phyloP scores from a whole-genome alignment of 768 basidiomycete genomes.

The Gloeostereum incarnatum region DNA sequence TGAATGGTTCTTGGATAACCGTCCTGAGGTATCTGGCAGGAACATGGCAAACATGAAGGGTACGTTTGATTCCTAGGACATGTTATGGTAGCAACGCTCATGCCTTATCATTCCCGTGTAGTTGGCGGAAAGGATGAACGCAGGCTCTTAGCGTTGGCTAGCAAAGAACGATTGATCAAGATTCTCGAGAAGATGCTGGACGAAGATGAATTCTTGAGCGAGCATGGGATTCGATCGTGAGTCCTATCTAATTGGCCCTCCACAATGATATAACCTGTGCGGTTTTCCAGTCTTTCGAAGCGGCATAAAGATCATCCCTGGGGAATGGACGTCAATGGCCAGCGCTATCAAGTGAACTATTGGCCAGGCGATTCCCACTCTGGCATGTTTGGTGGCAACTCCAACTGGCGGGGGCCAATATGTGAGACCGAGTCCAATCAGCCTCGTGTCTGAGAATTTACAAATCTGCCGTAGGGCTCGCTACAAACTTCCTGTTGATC shows the following conservation, averaged over 20 bases:
- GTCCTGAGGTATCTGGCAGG: constrained; percentile 77
- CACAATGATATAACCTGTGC: background rate
- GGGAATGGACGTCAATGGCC: constrained; percentile 90
- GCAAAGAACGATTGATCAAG: constrained; percentile 79
- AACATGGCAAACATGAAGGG: constrained; percentile 98
- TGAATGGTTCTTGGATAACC: constrained; percentile 97
- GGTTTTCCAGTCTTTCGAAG: constrained; percentile 62
- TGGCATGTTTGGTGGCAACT: constrained; percentile 98
- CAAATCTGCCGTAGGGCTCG: constrained; percentile 60
- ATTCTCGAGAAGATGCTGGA: constrained; percentile 97
- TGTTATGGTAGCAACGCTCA: background rate
- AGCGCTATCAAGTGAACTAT: constrained; percentile 87
- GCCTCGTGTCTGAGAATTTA: background rate
- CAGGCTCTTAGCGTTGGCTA: constrained; percentile 79
- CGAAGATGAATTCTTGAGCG: constrained; percentile 93
- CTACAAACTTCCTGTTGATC: constrained; percentile 92
- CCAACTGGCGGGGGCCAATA: constrained; percentile 94
- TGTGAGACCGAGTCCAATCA: constrained; percentile 32
- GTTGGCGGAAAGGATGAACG: constrained; percentile 75
- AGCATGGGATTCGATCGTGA: constrained; percentile 92
- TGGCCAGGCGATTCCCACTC: constrained; percentile 98
- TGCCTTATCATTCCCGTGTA: constrained; percentile 10
- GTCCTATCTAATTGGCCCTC: constrained; percentile 19
- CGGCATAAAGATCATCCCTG: constrained; percentile 87
- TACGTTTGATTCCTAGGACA: constrained; percentile 17